Conservation (phyloP, 805 yeast genomes). For the Kluyveromyces siamensis region DNA sequence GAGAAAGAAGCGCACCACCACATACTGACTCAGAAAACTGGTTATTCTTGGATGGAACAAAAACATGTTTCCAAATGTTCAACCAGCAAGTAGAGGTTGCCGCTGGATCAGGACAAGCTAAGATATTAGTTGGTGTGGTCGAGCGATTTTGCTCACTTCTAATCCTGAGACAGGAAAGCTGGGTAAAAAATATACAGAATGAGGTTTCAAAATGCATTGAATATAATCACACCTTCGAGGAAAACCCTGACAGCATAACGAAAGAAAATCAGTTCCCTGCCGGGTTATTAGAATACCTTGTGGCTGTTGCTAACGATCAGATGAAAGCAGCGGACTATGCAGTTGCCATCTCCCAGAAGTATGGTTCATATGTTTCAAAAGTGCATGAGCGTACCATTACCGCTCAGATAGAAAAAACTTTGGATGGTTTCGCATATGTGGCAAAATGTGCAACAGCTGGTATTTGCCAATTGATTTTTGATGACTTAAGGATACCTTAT, state of each 20-base stretch:
- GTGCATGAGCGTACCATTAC: slow-evolving; percentile 53
- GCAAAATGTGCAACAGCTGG: slow-evolving; percentile 56
- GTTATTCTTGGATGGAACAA: slow-evolving; percentile 66
- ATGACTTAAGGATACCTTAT: slow-evolving; percentile 59
- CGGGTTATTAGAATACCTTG: slow-evolving; percentile 71
- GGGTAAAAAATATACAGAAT: slow-evolving; percentile 45
- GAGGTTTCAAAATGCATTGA: slow-evolving; percentile 38
- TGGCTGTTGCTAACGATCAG: slow-evolving; percentile 82
- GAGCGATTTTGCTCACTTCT: slow-evolving; percentile 58
- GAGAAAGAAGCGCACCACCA: slow-evolving; percentile 62
- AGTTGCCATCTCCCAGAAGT: slow-evolving; percentile 60
- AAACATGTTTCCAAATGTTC: slow-evolving; percentile 70
- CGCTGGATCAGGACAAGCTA: slow-evolving; percentile 73
- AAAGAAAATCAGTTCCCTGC: slow-evolving; percentile 44
- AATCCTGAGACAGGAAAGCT: slow-evolving; percentile 50
- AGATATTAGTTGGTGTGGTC: slow-evolving; percentile 70
- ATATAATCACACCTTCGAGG: slow-evolving; percentile 26
- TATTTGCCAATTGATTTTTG: slow-evolving; percentile 52
- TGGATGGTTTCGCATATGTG: slow-evolving; percentile 71
- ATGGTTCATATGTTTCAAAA: slow-evolving; percentile 57
- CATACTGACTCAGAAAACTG: slow-evolving; percentile 57
- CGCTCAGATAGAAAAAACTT: slow-evolving; percentile 48
- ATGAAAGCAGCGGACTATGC: slow-evolving; percentile 59
- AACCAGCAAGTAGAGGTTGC: slow-evolving; percentile 88
- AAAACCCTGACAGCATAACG: slow-evolving; percentile 29